These are phyloP conservation scores for Clathrospora elynae DNA, from an alignment of 2,329 filamentous ascomycete species.

Conservation along the genomic window DNA sequence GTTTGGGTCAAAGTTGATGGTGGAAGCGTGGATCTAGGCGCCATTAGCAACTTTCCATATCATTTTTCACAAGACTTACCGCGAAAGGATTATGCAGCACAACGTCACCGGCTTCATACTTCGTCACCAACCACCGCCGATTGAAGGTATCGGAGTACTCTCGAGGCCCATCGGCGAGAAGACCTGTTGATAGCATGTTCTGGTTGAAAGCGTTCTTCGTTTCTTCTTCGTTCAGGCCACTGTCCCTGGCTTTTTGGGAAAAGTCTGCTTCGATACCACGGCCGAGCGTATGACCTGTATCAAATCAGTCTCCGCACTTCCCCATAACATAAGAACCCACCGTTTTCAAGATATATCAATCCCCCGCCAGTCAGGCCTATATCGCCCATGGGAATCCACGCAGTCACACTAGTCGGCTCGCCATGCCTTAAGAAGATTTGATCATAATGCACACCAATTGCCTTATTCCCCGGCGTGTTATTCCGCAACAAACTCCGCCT, in stretches of 20 bases:
- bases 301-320: background rate
- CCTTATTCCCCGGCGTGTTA: conserved; percentile 62
- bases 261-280: conserved; percentile 59
- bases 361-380: conserved; percentile 61
- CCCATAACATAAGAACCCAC: conserved; percentile 20
- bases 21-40: conserved; percentile 61
- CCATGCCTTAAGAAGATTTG: conserved; percentile 63
- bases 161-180: conserved; percentile 58
- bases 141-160: conserved; percentile 52
- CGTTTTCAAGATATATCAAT: conserved; percentile 63
- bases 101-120: conserved; percentile 61
- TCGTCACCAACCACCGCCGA: conserved; percentile 58
- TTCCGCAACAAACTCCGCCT: conserved; percentile 60
- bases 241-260: conserved; percentile 53
- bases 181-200: conserved; percentile 63
- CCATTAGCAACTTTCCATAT: conserved; percentile 9
- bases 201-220: conserved; percentile 54
- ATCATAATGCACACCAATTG: conserved; percentile 66
- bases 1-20: conserved; percentile 59
- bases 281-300: conserved; percentile 53
- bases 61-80: conserved; percentile 11
- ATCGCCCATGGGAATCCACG: conserved; percentile 64
- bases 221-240: conserved; percentile 60
- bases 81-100: conserved; percentile 46
- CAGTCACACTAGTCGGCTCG: conserved; percentile 60